phyloP scores from a whole-genome alignment of 257 asterid species.

The Cinchona pubescens region DNA sequence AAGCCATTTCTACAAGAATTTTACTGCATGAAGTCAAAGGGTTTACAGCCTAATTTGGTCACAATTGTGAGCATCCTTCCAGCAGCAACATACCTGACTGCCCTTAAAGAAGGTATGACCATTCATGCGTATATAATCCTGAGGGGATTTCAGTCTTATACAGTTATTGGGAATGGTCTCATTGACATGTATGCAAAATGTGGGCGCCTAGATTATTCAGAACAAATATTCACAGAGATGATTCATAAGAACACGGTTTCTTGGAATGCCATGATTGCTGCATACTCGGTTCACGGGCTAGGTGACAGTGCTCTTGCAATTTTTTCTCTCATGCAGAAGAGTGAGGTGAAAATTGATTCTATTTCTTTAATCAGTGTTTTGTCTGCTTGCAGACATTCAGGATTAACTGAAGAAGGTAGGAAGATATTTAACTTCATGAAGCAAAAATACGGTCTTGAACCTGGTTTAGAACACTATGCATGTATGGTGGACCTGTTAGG shows the following conservation, averaged over 20 bases:
- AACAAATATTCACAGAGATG: conserved; percentile 25
- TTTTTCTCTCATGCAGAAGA: conserved; percentile 29
- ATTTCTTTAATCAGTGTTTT: conserved; percentile 27
- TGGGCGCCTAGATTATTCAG: conserved; percentile 28
- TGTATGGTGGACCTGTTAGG: conserved; percentile 40
- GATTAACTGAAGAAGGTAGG: conserved; percentile 30
- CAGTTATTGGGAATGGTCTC: conserved; percentile 21
- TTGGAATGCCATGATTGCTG: conserved; percentile 35
- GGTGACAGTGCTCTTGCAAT: conserved; percentile 25
- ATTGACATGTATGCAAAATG: conserved; percentile 37
- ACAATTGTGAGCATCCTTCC: conserved; percentile 34
- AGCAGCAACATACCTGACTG: conserved; percentile 25
- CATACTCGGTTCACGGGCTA: conserved; percentile 29
- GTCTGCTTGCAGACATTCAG: conserved; percentile 39
- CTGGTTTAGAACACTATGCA: conserved; percentile 31
- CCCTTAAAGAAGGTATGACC: conserved; percentile 30
- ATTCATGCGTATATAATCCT: conserved; percentile 21
- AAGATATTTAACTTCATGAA: conserved; percentile 24
- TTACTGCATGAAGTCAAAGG: conserved; percentile 25
- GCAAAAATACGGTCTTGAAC: conserved; percentile 18
- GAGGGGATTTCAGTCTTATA: conserved; percentile 21
- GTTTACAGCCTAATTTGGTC: conserved; percentile 22
- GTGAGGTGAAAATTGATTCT: conserved; percentile 21
- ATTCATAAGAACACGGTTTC: conserved; percentile 21
- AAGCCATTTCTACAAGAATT: conserved; percentile 33